Evolutionary conservation across 495 filamentous ascomycete genomes (phyloP), one percentile per base, ranked within the genome.

Genomic region (Sordaria brevicollis): DNA sequence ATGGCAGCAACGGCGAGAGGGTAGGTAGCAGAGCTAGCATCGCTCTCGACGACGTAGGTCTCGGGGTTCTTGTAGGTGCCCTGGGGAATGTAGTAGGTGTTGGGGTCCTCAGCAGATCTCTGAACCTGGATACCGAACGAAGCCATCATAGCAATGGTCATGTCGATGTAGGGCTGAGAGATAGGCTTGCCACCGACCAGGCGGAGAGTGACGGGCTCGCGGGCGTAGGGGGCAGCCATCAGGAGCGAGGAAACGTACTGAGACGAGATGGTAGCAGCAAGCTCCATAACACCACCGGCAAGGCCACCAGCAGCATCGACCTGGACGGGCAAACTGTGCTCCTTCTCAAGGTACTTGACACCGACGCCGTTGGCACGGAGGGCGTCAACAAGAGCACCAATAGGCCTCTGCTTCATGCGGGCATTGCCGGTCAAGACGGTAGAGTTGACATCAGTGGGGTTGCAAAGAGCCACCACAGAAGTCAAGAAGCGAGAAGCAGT

Each of bases 91-190:
- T 96, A 91, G 80, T 99, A 99, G 21, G 93, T 97, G 80, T 97
- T 89, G 66, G 91, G 87, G 72, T 96, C 91, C 57, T 82, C 79
- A 17, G 81, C 69, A 3, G 81, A 82, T 65, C 78, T 77, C 68
- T 86, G 81, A 37, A 97, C 94, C 37, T 90, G 78, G 67, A 98
- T 89, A 41, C 95, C 95, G 76, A 99, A 99, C 5, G 89, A 87
- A 36, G 89, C 86, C 95, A 99, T 99, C 94, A 99, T 98, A 21
- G 93, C 87, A 15, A 92, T 94, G 17, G 95, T 99, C 94, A 99
- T 97, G 74, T 98, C 93, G 76, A 98, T 98, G 76, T 99, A 99
- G 17, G 90, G 90, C 78, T 97, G 93, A 1, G 94, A 97, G 71
- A 98, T 97, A 3, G 94, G 94, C 81, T 96, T 97, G 68, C 93